Evolutionary conservation across 164 flowering plant genomes (phyloP), one percentile per base, ranked within the genome.

Genomic region (Vitis cinerea): DNA sequence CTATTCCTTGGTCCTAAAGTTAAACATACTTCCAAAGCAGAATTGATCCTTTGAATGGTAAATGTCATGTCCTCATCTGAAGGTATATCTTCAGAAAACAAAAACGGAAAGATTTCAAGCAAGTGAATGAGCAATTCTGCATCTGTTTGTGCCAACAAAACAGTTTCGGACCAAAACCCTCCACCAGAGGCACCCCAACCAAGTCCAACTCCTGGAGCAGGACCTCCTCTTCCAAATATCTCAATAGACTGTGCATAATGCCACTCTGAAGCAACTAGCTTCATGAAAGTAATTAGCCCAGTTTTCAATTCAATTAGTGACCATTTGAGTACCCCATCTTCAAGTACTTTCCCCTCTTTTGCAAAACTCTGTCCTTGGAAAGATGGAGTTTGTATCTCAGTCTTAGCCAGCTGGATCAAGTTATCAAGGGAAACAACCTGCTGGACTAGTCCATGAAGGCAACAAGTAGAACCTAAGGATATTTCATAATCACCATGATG

Each of bases 161-260:
- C 68, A 68, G 65, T 31, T 51, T 6, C 65, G 16, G 98, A 95
- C 98, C 98, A 95, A 82, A 84, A 95, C 57, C 99, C 98, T 63
- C 95, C 99, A 66, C 90, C 87, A 80, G 84, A 67, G 15, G 88
- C 88, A 71, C 99, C 99, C 98, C 98, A 95, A 50, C 99, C 99
- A 17, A 85, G 50, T 63, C 97, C 99, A 65, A 90, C 80, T 48
- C 99, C 99, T 29, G 98, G 99, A 71, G 97, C 88, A 50, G 93
- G 97, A 8, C 99, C 99, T n/a, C 98, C 98, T 81, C 99, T 81
- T 59, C 96, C 90, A 80, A 86, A 91, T 14, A 66, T 79, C 78
- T 91, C 97, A 81, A 85, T 69, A 1, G 83, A 79, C 66, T 81
- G 90, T 70, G 86, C 69, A 50, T 16, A 16, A 8, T 75, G 73